Base-by-base conservation (phyloP, 2,329 filamentous ascomycete genomes). In the Cercospora janseana region DNA sequence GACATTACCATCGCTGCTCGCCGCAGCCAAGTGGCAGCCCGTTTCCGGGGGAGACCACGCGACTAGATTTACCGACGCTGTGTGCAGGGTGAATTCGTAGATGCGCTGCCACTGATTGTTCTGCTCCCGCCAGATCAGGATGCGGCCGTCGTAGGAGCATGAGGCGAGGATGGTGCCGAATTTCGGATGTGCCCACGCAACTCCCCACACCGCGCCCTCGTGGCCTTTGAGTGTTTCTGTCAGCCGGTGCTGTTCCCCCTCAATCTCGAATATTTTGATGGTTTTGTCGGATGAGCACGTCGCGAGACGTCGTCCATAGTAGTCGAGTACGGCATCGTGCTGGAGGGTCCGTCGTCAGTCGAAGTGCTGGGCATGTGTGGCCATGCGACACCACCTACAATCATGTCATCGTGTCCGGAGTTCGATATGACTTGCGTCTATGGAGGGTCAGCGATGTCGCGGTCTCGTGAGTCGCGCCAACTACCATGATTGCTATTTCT, bases 251-350 rank as follows among this genome's bases (percentile, higher is more conserved):
- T 86, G 81, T 63, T 97, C 91, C 65, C 90, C 89, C 66, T 97
- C 92, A 49, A 98, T 86, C 73, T 98, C 93, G 69, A 96, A 98
- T 68, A 98, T 97, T 77, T 97, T 97, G 77, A 98, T 95, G 40
- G 92, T 97, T 70, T 93, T 91, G 75, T 98, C 93, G 60, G 92
- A 96, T 27, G 91, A 96, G 74, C 93, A 97, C 60, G 93, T 98
- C 57, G 93, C 93, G 63, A 98, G 83, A 67, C 92, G 87, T 61
- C 93, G 85, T 67, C 93, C 93, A 72, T 97, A 98, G 78, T 97
- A 98, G 72, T 98, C 93, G 68, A 98, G 85, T 60, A 95, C 92
- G 59, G 93, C 93, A 81, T 98, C 93, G 72, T 98, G 93, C 92
- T 76, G 64, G 89, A 5, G 10, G 10, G 10, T 23, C 1, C 9